Evolutionary conservation across 257 asterid species (phyloP).

Genomic region (Solanum bulbocastanum): DNA sequence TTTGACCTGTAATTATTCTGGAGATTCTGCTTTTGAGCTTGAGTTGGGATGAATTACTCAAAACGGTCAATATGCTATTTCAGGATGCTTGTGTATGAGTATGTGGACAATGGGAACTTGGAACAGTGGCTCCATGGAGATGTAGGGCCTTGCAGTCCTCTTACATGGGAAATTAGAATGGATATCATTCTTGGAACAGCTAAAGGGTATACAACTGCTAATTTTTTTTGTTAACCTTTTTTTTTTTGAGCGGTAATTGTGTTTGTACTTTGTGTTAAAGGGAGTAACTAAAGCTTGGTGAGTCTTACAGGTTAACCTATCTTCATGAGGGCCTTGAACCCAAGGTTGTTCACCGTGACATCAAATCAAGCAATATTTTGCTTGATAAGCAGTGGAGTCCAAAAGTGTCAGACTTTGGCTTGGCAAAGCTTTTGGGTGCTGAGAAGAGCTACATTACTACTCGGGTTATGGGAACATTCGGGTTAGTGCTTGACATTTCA

Average conservation of each 20-base stretch:
- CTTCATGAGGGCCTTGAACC: slow-evolving; percentile 93
- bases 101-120: slow-evolving; percentile 75
- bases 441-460: slow-evolving; percentile 76
- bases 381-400: slow-evolving; percentile 70
- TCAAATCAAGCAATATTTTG: slow-evolving; percentile 82
- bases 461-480: slow-evolving; percentile 94
- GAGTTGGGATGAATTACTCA: not conserved
- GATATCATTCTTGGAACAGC: slow-evolving; percentile 83
- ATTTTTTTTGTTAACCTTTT: not conserved
- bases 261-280: not conserved
- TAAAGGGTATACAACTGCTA: slow-evolving; percentile 49
- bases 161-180: slow-evolving; percentile 90
- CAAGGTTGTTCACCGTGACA: slow-evolving; percentile 88
- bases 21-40: not conserved
- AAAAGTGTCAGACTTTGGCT: slow-evolving; percentile 83
- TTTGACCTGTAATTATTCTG: not conserved
- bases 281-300: slow-evolving; percentile 1
- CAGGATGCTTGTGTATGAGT: slow-evolving; percentile 92
- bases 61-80: not conserved
- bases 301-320: slow-evolving; percentile 53
- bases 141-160: slow-evolving; percentile 76
- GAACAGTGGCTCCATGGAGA: slow-evolving; percentile 98
- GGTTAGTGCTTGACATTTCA: slow-evolving; percentile 39
- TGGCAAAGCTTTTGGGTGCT: slow-evolving; percentile 80
- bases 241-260: not conserved